Evolutionary conservation across 768 basidiomycete genomes (phyloP).

Genomic region (Auricularia heimuer): DNA sequence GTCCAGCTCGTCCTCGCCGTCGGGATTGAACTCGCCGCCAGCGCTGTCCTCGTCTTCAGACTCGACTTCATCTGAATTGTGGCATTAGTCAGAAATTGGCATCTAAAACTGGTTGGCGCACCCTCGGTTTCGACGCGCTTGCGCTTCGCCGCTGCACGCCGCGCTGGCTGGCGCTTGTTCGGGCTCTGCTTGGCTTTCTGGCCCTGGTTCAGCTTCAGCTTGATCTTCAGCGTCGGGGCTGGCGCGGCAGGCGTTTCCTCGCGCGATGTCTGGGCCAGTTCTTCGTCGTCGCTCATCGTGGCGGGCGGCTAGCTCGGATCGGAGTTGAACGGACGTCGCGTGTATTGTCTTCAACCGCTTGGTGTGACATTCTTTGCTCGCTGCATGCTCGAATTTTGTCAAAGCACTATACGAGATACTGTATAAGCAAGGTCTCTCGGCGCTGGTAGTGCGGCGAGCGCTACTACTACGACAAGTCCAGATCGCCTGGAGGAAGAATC

Average conservation of each 20-base stretch:
- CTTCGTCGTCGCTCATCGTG: no score
- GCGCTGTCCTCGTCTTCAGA: slow-evolving; percentile 36
- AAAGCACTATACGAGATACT: no score
- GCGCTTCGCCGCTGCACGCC: slow-evolving; percentile 8
- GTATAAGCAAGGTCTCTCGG: no score
- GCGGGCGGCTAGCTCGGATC: no score
- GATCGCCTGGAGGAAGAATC: no score
- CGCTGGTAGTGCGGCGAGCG: no score
- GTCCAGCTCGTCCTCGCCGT: slow-evolving; percentile 18
- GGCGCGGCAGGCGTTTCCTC: slow-evolving; percentile 15
- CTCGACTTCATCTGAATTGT: slow-evolving; percentile 25
- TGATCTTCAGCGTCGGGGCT: slow-evolving; percentile 47
- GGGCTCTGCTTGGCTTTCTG: slow-evolving; percentile 8
- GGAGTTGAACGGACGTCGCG: no score
- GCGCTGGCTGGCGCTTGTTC: slow-evolving; percentile 6
- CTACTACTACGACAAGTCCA: no score
- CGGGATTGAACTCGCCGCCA: slow-evolving; percentile 31
- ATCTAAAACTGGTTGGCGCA: neutral
- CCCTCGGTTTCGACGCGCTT: neutral
- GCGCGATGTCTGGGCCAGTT: no score
- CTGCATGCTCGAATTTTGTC: no score
- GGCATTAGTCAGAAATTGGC: slow-evolving; percentile 1
- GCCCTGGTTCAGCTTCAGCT: slow-evolving; percentile 35
- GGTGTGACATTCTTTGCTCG: no score
- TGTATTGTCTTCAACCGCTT: no score